Base-by-base conservation (phyloP, 2,329 filamentous ascomycete genomes). In the Xenosphaeropsis pyriputrescens region DNA sequence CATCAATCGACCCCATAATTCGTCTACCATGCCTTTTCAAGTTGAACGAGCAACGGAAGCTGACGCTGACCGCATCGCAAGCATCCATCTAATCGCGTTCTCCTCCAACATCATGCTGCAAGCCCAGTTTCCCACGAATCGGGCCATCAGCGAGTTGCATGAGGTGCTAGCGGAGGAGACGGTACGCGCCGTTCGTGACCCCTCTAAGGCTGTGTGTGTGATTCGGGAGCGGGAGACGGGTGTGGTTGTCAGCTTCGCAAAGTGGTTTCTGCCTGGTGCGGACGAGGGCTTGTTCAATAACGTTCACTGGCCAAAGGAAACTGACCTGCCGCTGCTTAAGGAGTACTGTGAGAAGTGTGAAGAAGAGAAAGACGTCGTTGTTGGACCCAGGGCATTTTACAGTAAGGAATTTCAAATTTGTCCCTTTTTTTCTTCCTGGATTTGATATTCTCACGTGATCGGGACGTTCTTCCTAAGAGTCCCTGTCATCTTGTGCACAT, bases 11-110 rank as follows among this genome's bases (percentile, higher is more conserved):
- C 22, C 12, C 12, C 22, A 11, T 26, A 6, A 26, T 26, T 19
- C 22, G 12, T 9, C 22, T 11, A 26, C 8, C 3, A 26, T 26
- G 22, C 22, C 22, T 26, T 26, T 26, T 9, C 22, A 26, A 11
- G 22, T 26, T 3, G 22, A 26, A 26, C 22, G 8, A 22, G 50
- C 49, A 14, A 43, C 32, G 2, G 38, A 26, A 9, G 42, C 19
- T 33, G 49, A 53, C 39, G 48, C 42, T 5, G 43, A 48, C 4
- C 31, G 32, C 13, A 51, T 53, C 18, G 48, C 50, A 14, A 34
- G 37, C 7, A 40, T 51, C 8, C 43, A 60, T 43, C 49, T 54
- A 47, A 32, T 45, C 39, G 36, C 60, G 47, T 41, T 55, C 41
- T 30, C 50, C 29, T 34, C 35, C 8, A 52, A 51, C 29, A 14